phyloP scores from a whole-genome alignment of 208 protist species.

The Leptomonas pyrrhocoris region DNA sequence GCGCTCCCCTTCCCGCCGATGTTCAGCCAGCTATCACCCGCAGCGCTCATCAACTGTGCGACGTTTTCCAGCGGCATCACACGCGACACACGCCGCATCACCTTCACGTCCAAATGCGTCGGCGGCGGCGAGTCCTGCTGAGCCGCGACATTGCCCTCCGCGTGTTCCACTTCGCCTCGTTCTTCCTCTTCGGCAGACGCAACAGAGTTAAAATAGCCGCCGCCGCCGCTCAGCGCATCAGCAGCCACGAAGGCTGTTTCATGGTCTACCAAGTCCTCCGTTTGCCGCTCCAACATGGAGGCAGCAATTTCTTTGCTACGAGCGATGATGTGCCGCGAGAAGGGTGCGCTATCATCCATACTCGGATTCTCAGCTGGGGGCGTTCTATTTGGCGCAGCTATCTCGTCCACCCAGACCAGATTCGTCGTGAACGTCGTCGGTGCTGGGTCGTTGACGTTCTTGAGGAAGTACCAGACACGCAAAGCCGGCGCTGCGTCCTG shows the following conservation, averaged over 20 bases:
- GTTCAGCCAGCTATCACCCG: constrained; percentile 9
- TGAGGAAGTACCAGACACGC: constrained; percentile 48
- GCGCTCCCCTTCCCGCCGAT: not conserved
- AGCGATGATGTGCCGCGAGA: constrained; percentile 18
- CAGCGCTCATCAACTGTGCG: constrained; percentile 13
- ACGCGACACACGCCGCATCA: constrained; percentile 21
- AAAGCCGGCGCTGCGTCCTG: not conserved
- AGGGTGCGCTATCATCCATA: not conserved
- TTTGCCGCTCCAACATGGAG: constrained; percentile 14
- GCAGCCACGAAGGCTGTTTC: constrained; percentile 8
- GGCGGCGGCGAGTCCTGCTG: not conserved
- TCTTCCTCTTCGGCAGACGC: not conserved
- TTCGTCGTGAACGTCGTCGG: constrained; percentile 15
- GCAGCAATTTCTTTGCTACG: constrained; percentile 24
- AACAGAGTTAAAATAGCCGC: constrained; percentile 14
- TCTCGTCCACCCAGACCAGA: constrained; percentile 31
- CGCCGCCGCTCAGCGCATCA: constrained; percentile 14
- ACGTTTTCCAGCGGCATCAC: constrained; percentile 19
- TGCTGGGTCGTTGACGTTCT: constrained; percentile 15
- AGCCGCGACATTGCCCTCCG: not conserved
- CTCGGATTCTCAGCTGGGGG: not conserved
- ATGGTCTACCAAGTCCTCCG: constrained; percentile 1
- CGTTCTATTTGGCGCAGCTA: not conserved
- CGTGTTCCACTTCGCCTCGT: no score
- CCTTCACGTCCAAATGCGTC: constrained; percentile 9